A percentile compares a stretch with the other conserved stretches of the same genome.
Evolutionary conservation across 1,139 yeast species (phyloP).

Genomic region (Yamadazyma dendronema): DNA sequence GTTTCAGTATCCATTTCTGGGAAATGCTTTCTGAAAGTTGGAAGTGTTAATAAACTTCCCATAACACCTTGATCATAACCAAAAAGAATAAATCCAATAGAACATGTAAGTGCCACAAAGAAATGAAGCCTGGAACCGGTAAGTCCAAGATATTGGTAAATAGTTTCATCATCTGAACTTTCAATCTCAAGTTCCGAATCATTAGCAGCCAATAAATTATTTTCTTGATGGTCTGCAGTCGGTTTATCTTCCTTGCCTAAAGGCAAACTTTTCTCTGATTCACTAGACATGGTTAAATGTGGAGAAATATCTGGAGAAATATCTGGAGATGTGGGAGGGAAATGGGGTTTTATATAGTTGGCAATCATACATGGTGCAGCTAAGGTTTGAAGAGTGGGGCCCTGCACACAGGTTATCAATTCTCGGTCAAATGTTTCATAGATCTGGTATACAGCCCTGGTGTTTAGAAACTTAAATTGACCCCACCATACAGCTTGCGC

Average conservation of each 20-base stretch:
- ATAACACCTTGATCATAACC: constrained; percentile 55
- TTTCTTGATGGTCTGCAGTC: background rate
- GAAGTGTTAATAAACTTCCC: constrained; percentile 44
- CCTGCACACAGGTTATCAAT: no score
- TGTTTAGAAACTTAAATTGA: no score
- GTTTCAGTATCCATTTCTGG: constrained; percentile 30
- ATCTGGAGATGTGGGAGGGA: no score
- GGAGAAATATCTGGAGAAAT: no score
- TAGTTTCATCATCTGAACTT: constrained; percentile 13
- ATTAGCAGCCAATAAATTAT: background rate
- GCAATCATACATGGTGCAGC: no score
- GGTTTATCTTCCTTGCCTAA: background rate
- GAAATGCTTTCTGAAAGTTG: constrained; percentile 36
- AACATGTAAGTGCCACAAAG: constrained; percentile 28
- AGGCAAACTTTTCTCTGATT: background rate
- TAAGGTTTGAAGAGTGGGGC: no score
- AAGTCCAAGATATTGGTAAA: constrained; percentile 24
- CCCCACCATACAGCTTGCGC: no score
- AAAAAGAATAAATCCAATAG: constrained; percentile 32
- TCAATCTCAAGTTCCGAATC: background rate
- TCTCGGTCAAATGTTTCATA: no score
- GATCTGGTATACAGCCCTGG: no score
- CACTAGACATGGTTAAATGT: background rate
- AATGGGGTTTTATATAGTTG: no score
- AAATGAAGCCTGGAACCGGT: constrained; percentile 25